Base-by-base conservation (phyloP, 192 early-diverging fungal genomes). In the Geosiphon pyriformis region DNA sequence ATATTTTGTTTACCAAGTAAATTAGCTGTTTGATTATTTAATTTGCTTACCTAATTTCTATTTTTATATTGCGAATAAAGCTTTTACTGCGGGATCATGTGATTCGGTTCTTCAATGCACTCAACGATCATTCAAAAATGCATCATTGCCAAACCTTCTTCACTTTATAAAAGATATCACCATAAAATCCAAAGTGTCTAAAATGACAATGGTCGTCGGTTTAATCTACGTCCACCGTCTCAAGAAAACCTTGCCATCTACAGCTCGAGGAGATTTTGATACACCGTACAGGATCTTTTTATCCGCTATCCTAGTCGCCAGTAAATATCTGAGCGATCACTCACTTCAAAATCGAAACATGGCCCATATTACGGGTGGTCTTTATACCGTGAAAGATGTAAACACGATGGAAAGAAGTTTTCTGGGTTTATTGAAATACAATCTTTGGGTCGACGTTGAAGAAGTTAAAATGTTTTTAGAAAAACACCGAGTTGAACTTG, bases 221-320 rank as follows among this genome's bases (percentile, higher is more conserved):
- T 72, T 88, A 32, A 83, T 90, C 27, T 90, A 90, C 59, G 80
- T 90, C n/a, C 82, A 87, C 53, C 73, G 87, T 35, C 76, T 90
- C 37, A 83, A 88, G 64, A 78, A 69, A 23, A 74, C 76, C n/a
- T 60, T 90, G 61, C 85, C 86, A 2, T 65, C 67, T 50, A 75
- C 78, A 42, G 89, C 89, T 42, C 80, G 83, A 26, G 87, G 86
- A 2, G 83, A 85, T 52, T 74, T 78, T 11, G 89, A 88, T 66
- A 88, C 89, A 12, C 89, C 89, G 25, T 88, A 88, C 64, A 78
- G 83, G 50, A 82, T 90, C 27, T 88, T 90, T 59, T 62, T 90
- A 59, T 85, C 85, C 0, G 80, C 89, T 17, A 73, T 90, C 57
- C 72, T 90, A 51, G 78, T 87, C 8, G 86, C 87, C 3, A 80